Conservation (phyloP, 1,284 basidiomycete species). For the Tilletia horrida region DNA sequence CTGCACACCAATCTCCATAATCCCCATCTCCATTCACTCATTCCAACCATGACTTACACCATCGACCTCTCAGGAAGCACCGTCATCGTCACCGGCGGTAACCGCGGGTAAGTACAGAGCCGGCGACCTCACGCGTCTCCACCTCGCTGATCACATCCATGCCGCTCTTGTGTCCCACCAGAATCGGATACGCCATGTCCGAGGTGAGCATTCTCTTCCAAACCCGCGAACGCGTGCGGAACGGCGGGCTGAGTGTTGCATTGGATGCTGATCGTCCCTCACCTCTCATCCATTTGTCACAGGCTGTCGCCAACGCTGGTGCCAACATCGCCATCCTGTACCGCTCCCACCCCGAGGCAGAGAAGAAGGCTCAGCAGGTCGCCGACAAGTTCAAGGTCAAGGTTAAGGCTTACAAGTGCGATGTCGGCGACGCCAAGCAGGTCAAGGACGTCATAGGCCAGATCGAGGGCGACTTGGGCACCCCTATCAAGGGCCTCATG, state of each 20-base stretch:
- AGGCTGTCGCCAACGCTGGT: conserved; percentile 50
- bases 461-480: conserved; percentile 48
- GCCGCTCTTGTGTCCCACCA: not conserved
- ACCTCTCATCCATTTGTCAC: too few relatives aligned
- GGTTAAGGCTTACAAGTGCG: conserved; percentile 55
- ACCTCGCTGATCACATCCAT: not conserved
- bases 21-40: too few relatives aligned
- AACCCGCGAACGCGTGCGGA: too few relatives aligned
- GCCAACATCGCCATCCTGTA: conserved; percentile 54
- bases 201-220: conserved; percentile 13
- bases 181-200: conserved; percentile 49
- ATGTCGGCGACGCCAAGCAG: conserved; percentile 48
- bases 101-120: conserved; percentile 44
- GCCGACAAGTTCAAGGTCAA: conserved; percentile 52
- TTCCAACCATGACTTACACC: conserved; percentile 26
- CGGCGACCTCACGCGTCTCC: not conserved
- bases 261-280: too few relatives aligned
- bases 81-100: conserved; percentile 61
- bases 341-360: conserved; percentile 53
- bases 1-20: too few relatives aligned
- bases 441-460: conserved; percentile 51
- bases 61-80: conserved; percentile 39
- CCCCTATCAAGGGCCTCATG: conserved; percentile 45
- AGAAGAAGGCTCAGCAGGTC: conserved; percentile 46
- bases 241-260: too few relatives aligned